phyloP scores from a whole-genome alignment of 495 filamentous ascomycete species.

The Pyronema domesticum region DNA sequence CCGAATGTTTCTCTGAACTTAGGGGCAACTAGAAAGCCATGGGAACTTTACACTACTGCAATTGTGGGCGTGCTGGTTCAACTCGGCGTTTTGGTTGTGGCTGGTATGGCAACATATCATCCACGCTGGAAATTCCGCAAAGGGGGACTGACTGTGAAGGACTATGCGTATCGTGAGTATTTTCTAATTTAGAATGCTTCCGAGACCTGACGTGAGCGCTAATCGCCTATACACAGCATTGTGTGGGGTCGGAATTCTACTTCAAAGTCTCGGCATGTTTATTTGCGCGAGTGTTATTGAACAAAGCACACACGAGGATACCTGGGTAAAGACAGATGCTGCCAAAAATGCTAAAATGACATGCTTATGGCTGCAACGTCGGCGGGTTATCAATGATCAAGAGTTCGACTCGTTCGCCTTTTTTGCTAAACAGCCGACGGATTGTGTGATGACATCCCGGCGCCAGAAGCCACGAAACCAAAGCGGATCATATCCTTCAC shows the following conservation, averaged over 20 bases:
- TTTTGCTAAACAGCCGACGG: slow-evolving; percentile 1
- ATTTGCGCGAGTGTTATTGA: slow-evolving; percentile 25
- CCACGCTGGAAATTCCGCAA: not conserved
- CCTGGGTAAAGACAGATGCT: not conserved
- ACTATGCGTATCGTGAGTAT: slow-evolving; percentile 17
- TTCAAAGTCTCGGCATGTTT: slow-evolving; percentile 18
- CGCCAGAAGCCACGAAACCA: not conserved
- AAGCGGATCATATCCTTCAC: not conserved
- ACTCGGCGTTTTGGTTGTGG: slow-evolving; percentile 15
- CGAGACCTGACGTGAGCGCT: too few relatives aligned
- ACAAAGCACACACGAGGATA: slow-evolving; percentile 16
- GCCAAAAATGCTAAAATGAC: not conserved
- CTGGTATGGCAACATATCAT: slow-evolving; percentile 7
- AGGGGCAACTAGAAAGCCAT: not conserved
- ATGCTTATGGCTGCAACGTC: slow-evolving; percentile 5
- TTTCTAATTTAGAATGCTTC: not conserved
- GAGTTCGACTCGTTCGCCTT: slow-evolving; percentile 1
- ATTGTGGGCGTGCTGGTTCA: slow-evolving; percentile 18
- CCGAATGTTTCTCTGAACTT: slow-evolving; percentile 25
- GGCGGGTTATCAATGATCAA: slow-evolving; percentile 3
- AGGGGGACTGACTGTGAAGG: not conserved
- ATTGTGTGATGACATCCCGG: not conserved
- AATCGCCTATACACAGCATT: too few relatives aligned
- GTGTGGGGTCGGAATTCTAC: slow-evolving; percentile 12
- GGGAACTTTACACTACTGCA: slow-evolving; percentile 16